A percentile compares a stretch with the other conserved stretches of the same genome.
These are phyloP conservation scores for Nyssa sinensis DNA, from an alignment of 148 eudicot genomes.

Conservation along the genomic window DNA sequence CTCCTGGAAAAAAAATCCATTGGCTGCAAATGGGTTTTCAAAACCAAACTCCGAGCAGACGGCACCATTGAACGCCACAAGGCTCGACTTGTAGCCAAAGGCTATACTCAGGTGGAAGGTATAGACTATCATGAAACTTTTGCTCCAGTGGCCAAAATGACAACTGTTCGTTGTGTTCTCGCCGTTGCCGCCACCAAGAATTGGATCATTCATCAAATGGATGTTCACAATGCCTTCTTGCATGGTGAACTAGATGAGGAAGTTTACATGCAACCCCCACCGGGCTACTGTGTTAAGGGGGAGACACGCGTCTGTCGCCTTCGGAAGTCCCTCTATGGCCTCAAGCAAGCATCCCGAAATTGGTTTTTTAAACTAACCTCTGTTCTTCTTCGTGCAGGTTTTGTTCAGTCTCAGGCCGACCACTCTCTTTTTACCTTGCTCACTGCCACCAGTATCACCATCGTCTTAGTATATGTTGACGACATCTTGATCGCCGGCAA, in stretches of 20 bases:
- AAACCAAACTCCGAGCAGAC: not conserved
- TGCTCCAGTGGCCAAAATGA: no score
- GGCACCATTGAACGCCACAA: not conserved
- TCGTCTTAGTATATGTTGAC: not conserved
- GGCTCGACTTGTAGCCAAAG: no score
- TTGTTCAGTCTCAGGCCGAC: not conserved
- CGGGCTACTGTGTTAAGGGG: no score
- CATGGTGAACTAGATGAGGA: not conserved
- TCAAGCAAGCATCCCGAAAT: constrained; percentile 5
- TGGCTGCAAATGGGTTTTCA: not conserved
- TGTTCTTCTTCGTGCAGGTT: not conserved
- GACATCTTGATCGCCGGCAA: not conserved
- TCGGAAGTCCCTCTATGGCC: not conserved
- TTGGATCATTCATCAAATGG: not conserved
- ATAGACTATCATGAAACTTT: no score
- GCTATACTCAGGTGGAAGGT: no score
- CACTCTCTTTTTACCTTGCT: not conserved
- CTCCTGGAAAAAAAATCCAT: not conserved
- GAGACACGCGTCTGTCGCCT: not conserved
- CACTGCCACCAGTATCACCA: no score
- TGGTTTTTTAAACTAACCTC: not conserved
- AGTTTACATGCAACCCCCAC: not conserved
- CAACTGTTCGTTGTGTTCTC: not conserved
- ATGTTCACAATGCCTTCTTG: not conserved
- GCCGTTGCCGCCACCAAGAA: not conserved